These are phyloP conservation scores for Isatis tinctoria DNA, from an alignment of 345 rosid genomes.

Conservation along the genomic window DNA sequence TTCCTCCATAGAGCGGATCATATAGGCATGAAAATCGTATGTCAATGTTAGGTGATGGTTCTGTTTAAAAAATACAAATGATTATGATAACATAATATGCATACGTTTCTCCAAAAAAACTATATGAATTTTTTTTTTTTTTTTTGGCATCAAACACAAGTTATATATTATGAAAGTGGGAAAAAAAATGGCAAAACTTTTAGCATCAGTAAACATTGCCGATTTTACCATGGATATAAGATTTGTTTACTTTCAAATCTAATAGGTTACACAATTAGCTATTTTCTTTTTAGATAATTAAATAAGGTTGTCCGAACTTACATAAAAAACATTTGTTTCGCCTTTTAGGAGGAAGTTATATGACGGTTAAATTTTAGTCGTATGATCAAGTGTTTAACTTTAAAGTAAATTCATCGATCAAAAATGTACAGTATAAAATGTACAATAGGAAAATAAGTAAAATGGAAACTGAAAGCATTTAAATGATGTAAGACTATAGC, in stretches of 20 bases:
- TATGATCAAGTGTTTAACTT: background rate
- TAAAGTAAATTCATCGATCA: background rate
- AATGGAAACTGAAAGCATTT: background rate
- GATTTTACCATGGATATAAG: background rate
- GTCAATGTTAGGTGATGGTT: slow-evolving; percentile 66
- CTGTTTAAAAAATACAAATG: slow-evolving; percentile 37
- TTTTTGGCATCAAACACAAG: no score
- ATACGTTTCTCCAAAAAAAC: background rate
- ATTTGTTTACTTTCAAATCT: background rate
- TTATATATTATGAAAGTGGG: background rate
- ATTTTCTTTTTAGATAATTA: background rate
- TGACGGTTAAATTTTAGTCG: background rate
- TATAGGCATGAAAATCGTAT: slow-evolving; percentile 91
- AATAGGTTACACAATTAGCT: background rate
- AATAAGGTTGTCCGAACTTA: background rate
- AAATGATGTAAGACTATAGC: slow-evolving; percentile 1
- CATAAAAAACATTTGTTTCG: background rate
- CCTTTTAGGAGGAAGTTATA: background rate
- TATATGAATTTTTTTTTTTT: no score
- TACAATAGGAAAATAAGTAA: background rate
- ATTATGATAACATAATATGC: background rate
- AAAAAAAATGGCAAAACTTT: no score
- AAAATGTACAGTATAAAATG: background rate
- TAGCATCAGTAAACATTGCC: background rate
- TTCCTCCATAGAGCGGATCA: slow-evolving; percentile 99